phyloP scores from a whole-genome alignment of 768 basidiomycete species.

The Mycena rebaudengoi region DNA sequence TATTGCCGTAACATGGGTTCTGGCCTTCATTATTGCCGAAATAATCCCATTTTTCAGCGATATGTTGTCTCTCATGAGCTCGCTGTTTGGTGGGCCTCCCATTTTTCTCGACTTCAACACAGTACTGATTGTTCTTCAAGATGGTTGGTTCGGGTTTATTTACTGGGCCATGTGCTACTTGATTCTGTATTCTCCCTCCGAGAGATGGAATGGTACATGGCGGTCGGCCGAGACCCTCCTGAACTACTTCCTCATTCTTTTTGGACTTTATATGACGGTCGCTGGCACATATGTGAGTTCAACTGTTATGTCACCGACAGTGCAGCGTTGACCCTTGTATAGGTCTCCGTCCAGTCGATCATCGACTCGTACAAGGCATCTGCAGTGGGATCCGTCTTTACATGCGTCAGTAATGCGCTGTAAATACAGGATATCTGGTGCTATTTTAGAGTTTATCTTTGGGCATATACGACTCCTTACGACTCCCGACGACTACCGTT shows the following conservation, averaged over 20 bases:
- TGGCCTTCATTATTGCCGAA: slow-evolving; percentile 37
- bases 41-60: slow-evolving; percentile 43
- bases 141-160: slow-evolving; percentile 41
- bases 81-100: slow-evolving; percentile 39
- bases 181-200: slow-evolving; percentile 36
- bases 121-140: slow-evolving; percentile 1
- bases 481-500: no score
- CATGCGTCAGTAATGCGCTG: slow-evolving; percentile 16
- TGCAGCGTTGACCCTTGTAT: background rate
- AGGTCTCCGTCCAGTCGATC: slow-evolving; percentile 17
- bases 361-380: slow-evolving; percentile 14
- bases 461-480: no score
- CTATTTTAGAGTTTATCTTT: no score
- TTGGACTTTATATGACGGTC: slow-evolving; percentile 39
- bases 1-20: slow-evolving; percentile 32
- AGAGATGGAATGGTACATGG: slow-evolving; percentile 35
- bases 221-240: slow-evolving; percentile 39
- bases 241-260: slow-evolving; percentile 38
- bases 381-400: background rate
- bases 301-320: background rate
- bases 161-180: slow-evolving; percentile 48
- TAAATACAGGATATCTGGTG: no score
- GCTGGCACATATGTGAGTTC: slow-evolving; percentile 44
- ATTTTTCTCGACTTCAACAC: background rate
- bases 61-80: slow-evolving; percentile 46